Conservation (phyloP, 352 stramenopile species). For the Globisporangium mamillatum region DNA sequence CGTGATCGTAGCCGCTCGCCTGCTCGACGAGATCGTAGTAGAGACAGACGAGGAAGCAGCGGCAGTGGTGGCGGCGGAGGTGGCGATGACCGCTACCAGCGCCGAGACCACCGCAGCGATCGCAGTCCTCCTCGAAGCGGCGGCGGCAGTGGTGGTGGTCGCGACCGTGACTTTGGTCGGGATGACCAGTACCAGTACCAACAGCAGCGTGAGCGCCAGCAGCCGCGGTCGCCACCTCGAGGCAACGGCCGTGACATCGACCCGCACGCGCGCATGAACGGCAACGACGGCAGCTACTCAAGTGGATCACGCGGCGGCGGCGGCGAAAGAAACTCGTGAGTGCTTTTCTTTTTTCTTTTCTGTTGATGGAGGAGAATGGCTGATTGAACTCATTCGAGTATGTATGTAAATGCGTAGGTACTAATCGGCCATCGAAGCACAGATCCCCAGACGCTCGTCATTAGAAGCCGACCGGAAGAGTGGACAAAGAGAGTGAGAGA, state of each 20-base stretch:
- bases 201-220: neutral
- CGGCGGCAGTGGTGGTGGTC: neutral
- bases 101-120: constrained; percentile 8
- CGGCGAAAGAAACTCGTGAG: constrained; percentile 1
- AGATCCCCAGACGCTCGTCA: neutral
- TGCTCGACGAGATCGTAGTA: constrained; percentile 9
- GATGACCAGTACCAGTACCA: neutral
- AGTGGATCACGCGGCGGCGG: neutral
- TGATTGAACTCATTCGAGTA: neutral
- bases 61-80: neutral
- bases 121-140: constrained; percentile 14
- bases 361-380: neutral
- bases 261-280: constrained; percentile 10
- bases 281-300: constrained; percentile 6
- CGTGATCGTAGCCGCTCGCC: constrained; percentile 18
- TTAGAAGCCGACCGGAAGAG: neutral
- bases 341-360: neutral
- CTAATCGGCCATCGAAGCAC: neutral
- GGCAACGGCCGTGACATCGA: neutral
- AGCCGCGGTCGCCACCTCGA: constrained; percentile 4
- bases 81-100: constrained; percentile 1
- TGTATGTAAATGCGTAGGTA: neutral
- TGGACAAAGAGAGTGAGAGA: neutral
- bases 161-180: constrained; percentile 3
- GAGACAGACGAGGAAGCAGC: constrained; percentile 5